Evolutionary conservation across 2,329 filamentous ascomycete species (phyloP).

Genomic region (Aphanocladium album): DNA sequence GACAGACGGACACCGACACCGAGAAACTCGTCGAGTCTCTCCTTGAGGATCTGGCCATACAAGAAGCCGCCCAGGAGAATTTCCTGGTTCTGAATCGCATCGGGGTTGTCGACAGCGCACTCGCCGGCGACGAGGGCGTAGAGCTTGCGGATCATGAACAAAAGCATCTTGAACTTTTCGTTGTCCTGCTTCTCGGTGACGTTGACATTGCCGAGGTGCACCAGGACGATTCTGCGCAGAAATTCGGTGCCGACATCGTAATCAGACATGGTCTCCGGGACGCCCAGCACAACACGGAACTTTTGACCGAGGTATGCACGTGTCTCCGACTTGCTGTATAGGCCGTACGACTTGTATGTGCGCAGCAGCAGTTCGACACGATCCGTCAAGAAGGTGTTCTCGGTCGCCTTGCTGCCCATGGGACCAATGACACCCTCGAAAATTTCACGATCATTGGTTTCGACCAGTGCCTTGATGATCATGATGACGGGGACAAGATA

Average conservation of each 20-base stretch:
- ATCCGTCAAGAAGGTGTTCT: constrained; percentile 92
- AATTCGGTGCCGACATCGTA: constrained; percentile 91
- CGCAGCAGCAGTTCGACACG: constrained; percentile 86
- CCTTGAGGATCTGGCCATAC: constrained; percentile 93
- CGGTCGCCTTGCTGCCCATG: constrained; percentile 67
- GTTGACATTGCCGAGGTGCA: constrained; percentile 81
- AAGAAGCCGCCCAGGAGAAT: constrained; percentile 88
- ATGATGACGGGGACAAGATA: constrained; percentile 95
- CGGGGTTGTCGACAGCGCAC: constrained; percentile 89
- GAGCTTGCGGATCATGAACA: constrained; percentile 95
- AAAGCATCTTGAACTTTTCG: constrained; percentile 89
- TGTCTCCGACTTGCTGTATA: constrained; percentile 78
- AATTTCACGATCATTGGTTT: constrained; percentile 95
- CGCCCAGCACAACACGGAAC: constrained; percentile 81
- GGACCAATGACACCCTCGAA: constrained; percentile 88
- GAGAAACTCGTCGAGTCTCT: constrained; percentile 86
- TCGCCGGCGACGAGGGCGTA: constrained; percentile 91
- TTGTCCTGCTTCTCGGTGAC: constrained; percentile 79
- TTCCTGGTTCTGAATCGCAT: constrained; percentile 95
- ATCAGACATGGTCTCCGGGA: constrained; percentile 78
- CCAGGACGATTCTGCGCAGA: constrained; percentile 80
- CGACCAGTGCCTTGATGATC: constrained; percentile 89
- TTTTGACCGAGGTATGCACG: constrained; percentile 84
- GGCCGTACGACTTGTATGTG: constrained; percentile 85
- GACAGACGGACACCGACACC: constrained; percentile 45